Percentiles rank a stretch among this genome's conserved stretches.
Evolutionary conservation across 192 early-diverging fungal genomes (phyloP).

Genomic region (Podila epigama): DNA sequence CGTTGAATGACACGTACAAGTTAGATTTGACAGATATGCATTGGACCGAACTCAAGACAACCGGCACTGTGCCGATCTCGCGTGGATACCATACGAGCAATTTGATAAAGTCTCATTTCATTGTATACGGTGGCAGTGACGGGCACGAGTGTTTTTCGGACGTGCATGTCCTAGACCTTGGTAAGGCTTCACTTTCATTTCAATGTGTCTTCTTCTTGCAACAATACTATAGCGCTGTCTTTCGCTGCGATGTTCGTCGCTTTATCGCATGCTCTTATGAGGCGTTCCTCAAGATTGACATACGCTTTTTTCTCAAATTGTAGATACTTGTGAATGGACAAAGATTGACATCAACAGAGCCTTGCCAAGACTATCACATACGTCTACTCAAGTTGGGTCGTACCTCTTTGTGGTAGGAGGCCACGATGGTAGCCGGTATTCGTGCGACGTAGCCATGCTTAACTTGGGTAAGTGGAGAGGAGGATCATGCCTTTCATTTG

Average conservation of each 20-base stretch:
- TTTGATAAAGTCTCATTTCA: conserved; percentile 76
- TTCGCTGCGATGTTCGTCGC: no score
- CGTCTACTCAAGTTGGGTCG: conserved; percentile 86
- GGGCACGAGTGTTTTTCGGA: conserved; percentile 83
- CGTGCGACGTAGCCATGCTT: conserved; percentile 80
- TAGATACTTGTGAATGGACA: conserved; percentile 63
- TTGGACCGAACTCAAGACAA: conserved; percentile 72
- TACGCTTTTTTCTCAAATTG: neutral
- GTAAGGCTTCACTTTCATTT: no score
- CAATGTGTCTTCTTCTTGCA: no score
- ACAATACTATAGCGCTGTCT: no score
- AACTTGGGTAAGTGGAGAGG: conserved; percentile 79
- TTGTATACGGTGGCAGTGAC: conserved; percentile 90
- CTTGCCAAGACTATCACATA: conserved; percentile 79
- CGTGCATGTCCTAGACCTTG: conserved; percentile 66
- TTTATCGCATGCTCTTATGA: no score
- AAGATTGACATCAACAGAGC: conserved; percentile 68
- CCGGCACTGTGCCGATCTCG: conserved; percentile 69
- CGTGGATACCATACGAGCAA: conserved; percentile 90
- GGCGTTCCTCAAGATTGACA: no score
- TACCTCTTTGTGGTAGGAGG: conserved; percentile 90
- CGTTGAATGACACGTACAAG: conserved; percentile 79
- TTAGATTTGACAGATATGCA: conserved; percentile 49
- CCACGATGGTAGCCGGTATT: conserved; percentile 84
- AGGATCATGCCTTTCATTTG: no score